A percentile compares a stretch with the other conserved stretches of the same genome.
Evolutionary conservation across 2,329 filamentous ascomycete genomes (phyloP).

Genomic region (Coniosporium uncinatum): DNA sequence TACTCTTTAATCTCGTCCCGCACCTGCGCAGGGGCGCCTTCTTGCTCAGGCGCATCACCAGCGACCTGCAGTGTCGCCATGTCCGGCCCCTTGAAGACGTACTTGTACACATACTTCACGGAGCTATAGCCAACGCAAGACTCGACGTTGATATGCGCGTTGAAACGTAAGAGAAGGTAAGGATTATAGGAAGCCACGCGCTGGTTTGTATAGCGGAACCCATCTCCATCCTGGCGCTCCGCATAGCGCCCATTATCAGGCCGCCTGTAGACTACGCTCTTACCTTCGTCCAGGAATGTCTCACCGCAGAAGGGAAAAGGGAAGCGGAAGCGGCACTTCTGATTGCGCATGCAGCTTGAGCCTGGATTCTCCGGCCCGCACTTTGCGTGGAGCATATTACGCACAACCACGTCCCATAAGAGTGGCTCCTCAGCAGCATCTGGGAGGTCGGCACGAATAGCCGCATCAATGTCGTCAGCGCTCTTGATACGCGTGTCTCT

Average conservation of each 20-base stretch:
- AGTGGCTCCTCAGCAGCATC: too few species aligned
- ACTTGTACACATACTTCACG: slow-evolving; percentile 3
- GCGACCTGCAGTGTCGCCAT: background rate
- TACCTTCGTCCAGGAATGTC: background rate
- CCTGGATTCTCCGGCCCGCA: background rate
- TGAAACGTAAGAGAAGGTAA: background rate
- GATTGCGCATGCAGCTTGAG: background rate
- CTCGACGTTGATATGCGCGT: background rate
- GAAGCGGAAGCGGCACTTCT: background rate
- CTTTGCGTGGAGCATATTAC: background rate
- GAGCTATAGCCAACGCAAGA: background rate
- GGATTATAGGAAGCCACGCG: background rate
- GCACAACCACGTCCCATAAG: too few species aligned
- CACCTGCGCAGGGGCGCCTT: background rate
- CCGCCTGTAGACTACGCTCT: background rate
- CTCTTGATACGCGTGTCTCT: too few species aligned
- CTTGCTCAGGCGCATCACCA: too few species aligned
- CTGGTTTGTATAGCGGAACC: background rate
- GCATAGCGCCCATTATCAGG: background rate
- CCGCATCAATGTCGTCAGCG: too few species aligned
- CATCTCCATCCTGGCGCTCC: background rate
- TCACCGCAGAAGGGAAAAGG: background rate
- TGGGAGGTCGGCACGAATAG: too few species aligned
- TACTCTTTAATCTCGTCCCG: slow-evolving; percentile 2
- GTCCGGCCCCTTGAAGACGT: slow-evolving; percentile 2